Conservation (phyloP, 2,329 filamentous ascomycete species). For the Thermothelomyces thermophilus region DNA sequence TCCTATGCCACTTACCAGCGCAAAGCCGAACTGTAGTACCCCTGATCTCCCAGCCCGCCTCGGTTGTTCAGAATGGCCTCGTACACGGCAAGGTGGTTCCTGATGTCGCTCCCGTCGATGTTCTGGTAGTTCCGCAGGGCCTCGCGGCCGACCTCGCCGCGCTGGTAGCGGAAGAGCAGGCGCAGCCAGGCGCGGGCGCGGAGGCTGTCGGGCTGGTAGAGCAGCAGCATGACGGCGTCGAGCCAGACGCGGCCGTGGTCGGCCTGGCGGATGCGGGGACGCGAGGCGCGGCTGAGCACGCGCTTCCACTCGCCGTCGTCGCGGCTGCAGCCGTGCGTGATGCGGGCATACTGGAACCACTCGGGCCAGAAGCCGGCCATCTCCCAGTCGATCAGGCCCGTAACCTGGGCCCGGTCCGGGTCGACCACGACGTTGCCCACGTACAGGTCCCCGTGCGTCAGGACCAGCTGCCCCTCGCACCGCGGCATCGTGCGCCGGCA, state of each 20-base stretch:
- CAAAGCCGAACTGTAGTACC: too few species aligned
- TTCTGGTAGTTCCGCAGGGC: conserved; percentile 1
- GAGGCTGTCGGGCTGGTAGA: neutral
- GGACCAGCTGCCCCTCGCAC: neutral
- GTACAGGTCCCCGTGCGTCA: conserved; percentile 14
- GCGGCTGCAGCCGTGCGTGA: conserved; percentile 1
- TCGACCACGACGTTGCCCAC: conserved; percentile 13
- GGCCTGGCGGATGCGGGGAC: neutral
- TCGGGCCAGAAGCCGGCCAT: conserved; percentile 11
- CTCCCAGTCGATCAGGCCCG: conserved; percentile 17
- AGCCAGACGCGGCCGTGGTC: conserved; percentile 11
- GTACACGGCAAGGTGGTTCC: neutral
- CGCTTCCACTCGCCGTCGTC: conserved; percentile 13
- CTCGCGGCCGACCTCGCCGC: neutral
- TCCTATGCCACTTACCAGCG: too few species aligned
- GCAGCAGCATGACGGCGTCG: neutral
- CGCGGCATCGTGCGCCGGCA: conserved; percentile 8
- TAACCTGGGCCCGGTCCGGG: neutral
- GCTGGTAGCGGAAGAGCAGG: neutral
- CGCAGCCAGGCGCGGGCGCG: conserved; percentile 5
- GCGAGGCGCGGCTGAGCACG: neutral
- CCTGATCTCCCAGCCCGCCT: too few species aligned
- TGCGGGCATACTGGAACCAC: conserved; percentile 16
- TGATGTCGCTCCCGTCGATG: neutral
- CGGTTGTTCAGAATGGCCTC: neutral